phyloP scores from a whole-genome alignment of 805 yeast species.

The Wickerhamiella galacta region DNA sequence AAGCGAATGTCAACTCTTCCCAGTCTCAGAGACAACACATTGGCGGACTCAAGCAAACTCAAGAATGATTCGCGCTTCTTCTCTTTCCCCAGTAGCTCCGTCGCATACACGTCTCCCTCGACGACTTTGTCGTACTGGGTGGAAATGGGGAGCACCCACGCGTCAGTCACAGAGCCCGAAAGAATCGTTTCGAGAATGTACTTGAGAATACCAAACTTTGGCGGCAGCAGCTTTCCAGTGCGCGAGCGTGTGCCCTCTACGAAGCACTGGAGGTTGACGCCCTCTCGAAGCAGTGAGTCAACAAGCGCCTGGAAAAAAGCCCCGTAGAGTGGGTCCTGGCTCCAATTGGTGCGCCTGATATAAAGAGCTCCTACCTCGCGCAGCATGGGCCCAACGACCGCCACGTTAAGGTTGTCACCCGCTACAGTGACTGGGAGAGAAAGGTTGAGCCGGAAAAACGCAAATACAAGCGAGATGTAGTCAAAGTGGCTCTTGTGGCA shows the following conservation, averaged over 20 bases:
- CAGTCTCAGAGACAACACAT: constrained; percentile 20
- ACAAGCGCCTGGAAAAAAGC: constrained; percentile 27
- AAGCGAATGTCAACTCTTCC: constrained; percentile 28
- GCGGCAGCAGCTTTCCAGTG: constrained; percentile 45
- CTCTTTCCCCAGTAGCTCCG: constrained; percentile 40
- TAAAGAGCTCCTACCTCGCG: constrained; percentile 39
- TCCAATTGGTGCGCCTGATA: constrained; percentile 34
- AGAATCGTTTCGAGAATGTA: constrained; percentile 32
- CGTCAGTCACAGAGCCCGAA: constrained; percentile 26
- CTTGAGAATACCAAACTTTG: constrained; percentile 45
- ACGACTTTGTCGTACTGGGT: constrained; percentile 45
- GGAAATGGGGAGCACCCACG: constrained; percentile 37
- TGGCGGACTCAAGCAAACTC: constrained; percentile 22
- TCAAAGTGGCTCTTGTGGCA: constrained; percentile 49
- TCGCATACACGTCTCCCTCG: constrained; percentile 37
- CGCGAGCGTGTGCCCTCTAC: constrained; percentile 53
- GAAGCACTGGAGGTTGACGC: constrained; percentile 40
- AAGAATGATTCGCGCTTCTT: constrained; percentile 36
- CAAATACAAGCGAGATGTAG: constrained; percentile 39
- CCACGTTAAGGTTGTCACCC: constrained; percentile 49
- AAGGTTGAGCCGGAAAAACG: constrained; percentile 36
- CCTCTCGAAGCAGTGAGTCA: constrained; percentile 32
- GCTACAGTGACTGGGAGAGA: constrained; percentile 43
- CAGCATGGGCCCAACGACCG: constrained; percentile 35
- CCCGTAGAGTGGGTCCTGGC: constrained; percentile 28